Percentiles rank a stretch among this genome's conserved stretches.
These are phyloP conservation scores for Blepharisma japonicum DNA, from an alignment of 73 alveolate species.

Conservation along the genomic window DNA sequence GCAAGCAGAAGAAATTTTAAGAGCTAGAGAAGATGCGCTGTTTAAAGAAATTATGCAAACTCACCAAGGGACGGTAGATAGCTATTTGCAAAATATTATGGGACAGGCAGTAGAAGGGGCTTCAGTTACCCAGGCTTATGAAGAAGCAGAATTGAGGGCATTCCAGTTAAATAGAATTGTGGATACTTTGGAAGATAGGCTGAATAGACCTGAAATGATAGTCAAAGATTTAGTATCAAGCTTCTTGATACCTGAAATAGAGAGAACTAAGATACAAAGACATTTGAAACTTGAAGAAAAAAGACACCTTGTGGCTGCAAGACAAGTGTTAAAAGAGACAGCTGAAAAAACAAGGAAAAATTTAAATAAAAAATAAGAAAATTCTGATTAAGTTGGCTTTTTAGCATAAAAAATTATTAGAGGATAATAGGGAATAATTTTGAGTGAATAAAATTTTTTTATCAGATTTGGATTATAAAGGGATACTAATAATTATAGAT, in stretches of 20 bases:
- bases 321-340: constrained; percentile 70
- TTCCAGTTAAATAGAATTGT: constrained; percentile 85
- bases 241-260: constrained; percentile 93
- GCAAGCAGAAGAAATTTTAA: constrained; percentile 92
- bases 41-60: constrained; percentile 90
- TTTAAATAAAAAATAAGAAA: background rate
- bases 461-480: too few relatives aligned
- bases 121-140: constrained; percentile 77
- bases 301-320: constrained; percentile 96
- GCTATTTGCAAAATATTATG: constrained; percentile 86
- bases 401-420: too few relatives aligned
- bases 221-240: constrained; percentile 92
- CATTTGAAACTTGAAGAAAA: constrained; percentile 89
- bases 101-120: constrained; percentile 84
- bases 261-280: constrained; percentile 86
- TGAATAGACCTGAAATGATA: constrained; percentile 86
- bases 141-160: constrained; percentile 90
- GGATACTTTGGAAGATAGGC: constrained; percentile 89
- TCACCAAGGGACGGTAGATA: constrained; percentile 94
- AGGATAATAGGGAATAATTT: too few relatives aligned
- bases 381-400: too few relatives aligned
- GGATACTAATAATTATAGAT: too few relatives aligned
- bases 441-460: too few relatives aligned
- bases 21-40: constrained; percentile 94
- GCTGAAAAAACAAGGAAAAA: constrained; percentile 24